These are phyloP conservation scores for Oryza coarctata DNA, from an alignment of 176 grass and related monocot species.

Conservation along the genomic window DNA sequence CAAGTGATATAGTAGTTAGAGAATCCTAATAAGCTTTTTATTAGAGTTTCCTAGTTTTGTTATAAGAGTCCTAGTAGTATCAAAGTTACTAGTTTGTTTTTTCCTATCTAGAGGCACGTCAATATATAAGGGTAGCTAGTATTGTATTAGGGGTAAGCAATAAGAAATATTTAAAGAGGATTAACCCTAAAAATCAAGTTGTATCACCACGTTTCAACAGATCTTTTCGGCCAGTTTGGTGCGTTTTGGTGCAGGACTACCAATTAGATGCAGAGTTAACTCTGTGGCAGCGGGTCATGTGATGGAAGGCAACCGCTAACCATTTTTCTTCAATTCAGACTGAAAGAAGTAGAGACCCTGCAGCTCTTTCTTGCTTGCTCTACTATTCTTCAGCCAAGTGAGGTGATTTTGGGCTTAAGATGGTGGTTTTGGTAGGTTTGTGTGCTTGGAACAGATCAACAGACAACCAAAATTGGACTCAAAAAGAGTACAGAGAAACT, in stretches of 20 bases:
- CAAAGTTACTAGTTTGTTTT: too few species aligned
- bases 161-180: too few species aligned
- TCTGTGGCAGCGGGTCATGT: conserved; percentile 29
- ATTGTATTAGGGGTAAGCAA: too few species aligned
- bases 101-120: too few species aligned
- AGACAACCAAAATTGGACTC: neutral
- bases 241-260: neutral
- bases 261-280: conserved; percentile 11
- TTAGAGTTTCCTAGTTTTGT: too few species aligned
- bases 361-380: conserved; percentile 19
- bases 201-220: too few species aligned
- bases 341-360: neutral
- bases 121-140: too few species aligned
- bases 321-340: conserved; percentile 35
- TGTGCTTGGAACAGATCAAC: neutral
- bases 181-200: too few species aligned
- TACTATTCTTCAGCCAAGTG: neutral
- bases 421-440: conserved; percentile 27
- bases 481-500: conserved; percentile 13
- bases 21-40: too few species aligned
- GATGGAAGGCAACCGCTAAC: conserved; percentile 24
- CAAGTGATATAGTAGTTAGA: too few species aligned
- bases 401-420: conserved; percentile 15
- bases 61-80: too few species aligned
- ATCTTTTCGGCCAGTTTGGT: too few species aligned